A percentile compares a stretch with the other conserved stretches of the same genome.
These are phyloP conservation scores for Paecilomyces sp. DNA, from an alignment of 2,329 filamentous ascomycete species.

Conservation along the genomic window DNA sequence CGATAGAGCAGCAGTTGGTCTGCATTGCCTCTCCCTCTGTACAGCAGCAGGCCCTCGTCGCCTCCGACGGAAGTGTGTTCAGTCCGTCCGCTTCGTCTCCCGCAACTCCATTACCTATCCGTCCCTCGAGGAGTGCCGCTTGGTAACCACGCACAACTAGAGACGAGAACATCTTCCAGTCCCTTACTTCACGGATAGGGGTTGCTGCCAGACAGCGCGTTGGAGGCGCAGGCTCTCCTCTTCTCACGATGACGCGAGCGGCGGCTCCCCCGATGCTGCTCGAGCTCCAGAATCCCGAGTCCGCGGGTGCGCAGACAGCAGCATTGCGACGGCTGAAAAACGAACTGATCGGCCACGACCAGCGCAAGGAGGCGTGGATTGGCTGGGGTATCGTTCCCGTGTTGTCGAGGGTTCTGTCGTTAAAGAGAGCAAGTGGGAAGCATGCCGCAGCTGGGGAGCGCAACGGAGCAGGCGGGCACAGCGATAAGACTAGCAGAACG, in stretches of 20 bases:
- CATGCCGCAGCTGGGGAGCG: conserved; percentile 18
- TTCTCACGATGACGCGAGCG: conserved; percentile 47
- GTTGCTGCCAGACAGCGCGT: not conserved
- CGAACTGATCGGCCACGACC: conserved; percentile 77
- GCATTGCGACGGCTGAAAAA: conserved; percentile 75
- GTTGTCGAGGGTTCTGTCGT: conserved; percentile 42
- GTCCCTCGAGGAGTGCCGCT: not conserved
- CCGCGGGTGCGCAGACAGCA: conserved; percentile 35
- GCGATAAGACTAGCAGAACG: conserved; percentile 34
- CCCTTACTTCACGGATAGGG: conserved; percentile 7
- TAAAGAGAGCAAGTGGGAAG: conserved; percentile 33
- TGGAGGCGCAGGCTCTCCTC: conserved; percentile 22
- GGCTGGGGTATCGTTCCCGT: conserved; percentile 56
- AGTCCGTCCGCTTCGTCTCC: not conserved
- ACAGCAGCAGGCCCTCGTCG: not conserved
- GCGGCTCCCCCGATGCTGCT: conserved; percentile 49
- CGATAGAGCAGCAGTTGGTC: not conserved
- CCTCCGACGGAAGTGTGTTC: not conserved
- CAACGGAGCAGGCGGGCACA: conserved; percentile 16
- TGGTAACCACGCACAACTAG: not conserved
- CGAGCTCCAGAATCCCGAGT: conserved; percentile 50
- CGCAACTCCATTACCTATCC: not conserved
- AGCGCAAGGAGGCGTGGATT: conserved; percentile 77
- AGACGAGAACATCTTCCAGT: not conserved
- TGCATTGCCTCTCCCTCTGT: not conserved